Evolutionary conservation across 345 rosid species (phyloP), one percentile per base, ranked within the genome.

Genomic region (Gossypium bickii): DNA sequence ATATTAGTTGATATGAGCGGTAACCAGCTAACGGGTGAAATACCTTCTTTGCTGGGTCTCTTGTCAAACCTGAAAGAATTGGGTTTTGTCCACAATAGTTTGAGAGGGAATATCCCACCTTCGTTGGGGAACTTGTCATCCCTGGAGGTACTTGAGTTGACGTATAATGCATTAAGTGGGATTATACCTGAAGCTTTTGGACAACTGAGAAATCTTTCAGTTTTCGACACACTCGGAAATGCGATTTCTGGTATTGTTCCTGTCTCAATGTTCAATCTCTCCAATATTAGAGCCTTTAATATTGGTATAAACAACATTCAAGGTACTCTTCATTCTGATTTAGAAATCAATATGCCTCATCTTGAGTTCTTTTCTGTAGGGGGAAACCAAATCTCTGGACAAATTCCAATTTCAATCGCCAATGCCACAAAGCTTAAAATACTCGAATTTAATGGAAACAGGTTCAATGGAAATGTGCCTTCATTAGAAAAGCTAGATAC

Each of bases 361-460:
- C 0, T 52, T 16, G 20, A 52, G 2, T 52, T 52, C 9, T 16
- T 52, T 52, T 15, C n/a, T 6, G 2, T 53, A 53, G 22, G 1
- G 9, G 0, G 0, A 8, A 53, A 53, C 57, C 57, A 53, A 53
- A 5, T 53, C 57, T n/a, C 20, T 6, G 22, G 57, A 53, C 3
- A 53, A 53, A 53, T 53, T 20, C 22, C 57, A 2, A 53, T 53
- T 53, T 53, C 57, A 53, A 0, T 17, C n/a, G 7, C 20, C 22
- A 53, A 53, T 53, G 57, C 57, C 10, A 6, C 57, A n/a, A 2
- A 17, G 0, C 3, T 53, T 2, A 0, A 16, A 16, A 2, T 0
- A 0, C 18, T 51, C 16, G 18, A 16, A 1, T 1, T 51, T 4
- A 0, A 0, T 51, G 7, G 0, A 1, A 51, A 51, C 18, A 51